These are phyloP conservation scores for Rubroboletus pulcherrimus DNA, from an alignment of 768 basidiomycete genomes.

Conservation along the genomic window DNA sequence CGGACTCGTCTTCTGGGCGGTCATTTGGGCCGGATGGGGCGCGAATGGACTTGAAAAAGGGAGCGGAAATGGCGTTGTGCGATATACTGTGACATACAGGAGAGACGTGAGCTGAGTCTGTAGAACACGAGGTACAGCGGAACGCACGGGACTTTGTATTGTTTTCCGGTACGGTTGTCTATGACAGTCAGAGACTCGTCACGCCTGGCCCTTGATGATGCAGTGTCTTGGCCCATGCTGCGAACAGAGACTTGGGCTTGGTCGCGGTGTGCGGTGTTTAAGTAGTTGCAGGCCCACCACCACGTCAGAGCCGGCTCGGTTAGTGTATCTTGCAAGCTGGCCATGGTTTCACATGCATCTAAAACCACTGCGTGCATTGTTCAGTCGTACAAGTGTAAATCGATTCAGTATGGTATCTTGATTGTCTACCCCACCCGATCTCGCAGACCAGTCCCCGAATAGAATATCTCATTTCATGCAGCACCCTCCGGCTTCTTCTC, in stretches of 20 bases:
- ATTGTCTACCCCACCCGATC: not conserved
- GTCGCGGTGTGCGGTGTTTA: not conserved
- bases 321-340: not conserved
- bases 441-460: not conserved
- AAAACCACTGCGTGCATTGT: not conserved
- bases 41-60: constrained; percentile 74
- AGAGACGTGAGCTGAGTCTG: not conserved
- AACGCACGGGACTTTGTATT: constrained; percentile 69
- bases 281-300: not conserved
- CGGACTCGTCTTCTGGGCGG: constrained; percentile 77
- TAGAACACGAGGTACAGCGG: not conserved
- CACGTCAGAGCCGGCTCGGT: constrained; percentile 1
- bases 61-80: constrained; percentile 77
- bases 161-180: constrained; percentile 84
- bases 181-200: constrained; percentile 54
- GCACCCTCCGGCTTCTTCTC: constrained; percentile 24
- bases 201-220: constrained; percentile 13
- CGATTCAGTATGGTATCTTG: constrained; percentile 18
- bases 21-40: constrained; percentile 57
- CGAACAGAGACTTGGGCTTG: not conserved
- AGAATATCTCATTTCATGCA: constrained; percentile 1
- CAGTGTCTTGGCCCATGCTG: constrained; percentile 27
- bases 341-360: constrained; percentile 6
- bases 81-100: constrained; percentile 49
- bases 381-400: constrained; percentile 1